phyloP scores from a whole-genome alignment of 169 alveolate species.

The Plasmodium relictum region DNA sequence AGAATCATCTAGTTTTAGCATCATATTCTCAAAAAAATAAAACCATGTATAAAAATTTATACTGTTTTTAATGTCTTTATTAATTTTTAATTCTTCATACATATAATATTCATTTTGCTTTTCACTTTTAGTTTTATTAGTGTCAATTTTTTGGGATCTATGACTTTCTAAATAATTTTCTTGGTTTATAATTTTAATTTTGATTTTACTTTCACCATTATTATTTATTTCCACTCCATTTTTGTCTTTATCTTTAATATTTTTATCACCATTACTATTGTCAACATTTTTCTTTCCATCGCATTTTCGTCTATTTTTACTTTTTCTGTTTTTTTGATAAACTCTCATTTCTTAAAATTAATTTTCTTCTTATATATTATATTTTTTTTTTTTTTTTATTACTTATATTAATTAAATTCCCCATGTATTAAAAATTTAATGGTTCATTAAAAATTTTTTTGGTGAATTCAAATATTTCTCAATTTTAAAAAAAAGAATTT shows the following conservation, averaged over 20 bases:
- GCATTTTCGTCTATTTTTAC: slow-evolving; percentile 17
- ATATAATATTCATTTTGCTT: slow-evolving; percentile 36
- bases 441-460: too few relatives aligned
- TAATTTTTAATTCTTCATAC: slow-evolving; percentile 45
- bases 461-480: too few relatives aligned
- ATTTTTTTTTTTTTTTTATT: too few relatives aligned
- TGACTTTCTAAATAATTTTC: background rate
- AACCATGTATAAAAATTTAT: slow-evolving; percentile 57
- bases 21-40: slow-evolving; percentile 62
- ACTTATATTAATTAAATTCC: too few relatives aligned
- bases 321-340: slow-evolving; percentile 4
- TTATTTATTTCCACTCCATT: slow-evolving; percentile 5
- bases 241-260: slow-evolving; percentile 7
- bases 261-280: slow-evolving; percentile 17
- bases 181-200: slow-evolving; percentile 11
- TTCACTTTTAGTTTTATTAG: slow-evolving; percentile 5
- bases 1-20: slow-evolving; percentile 44
- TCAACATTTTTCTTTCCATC: slow-evolving; percentile 13
- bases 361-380: too few relatives aligned
- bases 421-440: too few relatives aligned
- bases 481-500: too few relatives aligned
- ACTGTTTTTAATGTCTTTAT: slow-evolving; percentile 31
- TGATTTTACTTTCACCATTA: background rate
- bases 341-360: too few relatives aligned
- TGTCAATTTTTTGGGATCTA: background rate